Base-by-base conservation (phyloP, 768 basidiomycete species). In the Floccularia luteovirens region DNA sequence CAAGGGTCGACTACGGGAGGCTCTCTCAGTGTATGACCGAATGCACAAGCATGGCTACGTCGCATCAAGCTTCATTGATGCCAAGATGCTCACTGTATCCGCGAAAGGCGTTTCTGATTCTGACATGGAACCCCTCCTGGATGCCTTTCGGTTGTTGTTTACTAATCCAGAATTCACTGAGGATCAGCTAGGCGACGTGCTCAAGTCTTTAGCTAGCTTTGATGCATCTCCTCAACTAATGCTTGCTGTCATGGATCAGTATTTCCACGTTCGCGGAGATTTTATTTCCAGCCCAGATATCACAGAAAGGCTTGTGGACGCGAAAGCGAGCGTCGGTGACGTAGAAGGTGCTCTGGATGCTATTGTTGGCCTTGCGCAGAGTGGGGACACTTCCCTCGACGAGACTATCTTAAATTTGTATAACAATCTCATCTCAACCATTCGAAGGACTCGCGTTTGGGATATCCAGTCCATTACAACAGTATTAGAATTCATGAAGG, bases 11-110 rank as follows among this genome's bases (percentile, higher is more conserved):
- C 64, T 68, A 38, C 47, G 50, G 10, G 55, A 62, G 24, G 75
- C 77, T 0, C 49, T 62, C 13, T 43, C 51, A 2, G 52, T 76
- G 8, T 66, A 72, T 47, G 47, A 59, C 5, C 59, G 63, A 13
- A 71, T 79, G 67, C 44, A 51, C 14, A 49, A 56, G 1, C 61
- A 65, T 13, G 64, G 66, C 6, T 58, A 73, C 30, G 36, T 64
- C 1, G 59, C 68, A 1, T 50, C 64, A 11, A 43, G 57, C 5
- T 39, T 60, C 11, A 59, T 73, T 11, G 57, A 66, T 36, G 63
- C 69, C 5, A 64, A 62, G 36, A 62, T 77, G 48, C 40, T 63
- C 10, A 63, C 64, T 0, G 50, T 69, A 25, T 37, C 50, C 14
- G 36, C 68, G 5, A 53, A 53, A 7, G 19, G 53, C 13, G 43